Conservation (phyloP, 2,329 filamentous ascomycete species). For the Emergomyces africanus region DNA sequence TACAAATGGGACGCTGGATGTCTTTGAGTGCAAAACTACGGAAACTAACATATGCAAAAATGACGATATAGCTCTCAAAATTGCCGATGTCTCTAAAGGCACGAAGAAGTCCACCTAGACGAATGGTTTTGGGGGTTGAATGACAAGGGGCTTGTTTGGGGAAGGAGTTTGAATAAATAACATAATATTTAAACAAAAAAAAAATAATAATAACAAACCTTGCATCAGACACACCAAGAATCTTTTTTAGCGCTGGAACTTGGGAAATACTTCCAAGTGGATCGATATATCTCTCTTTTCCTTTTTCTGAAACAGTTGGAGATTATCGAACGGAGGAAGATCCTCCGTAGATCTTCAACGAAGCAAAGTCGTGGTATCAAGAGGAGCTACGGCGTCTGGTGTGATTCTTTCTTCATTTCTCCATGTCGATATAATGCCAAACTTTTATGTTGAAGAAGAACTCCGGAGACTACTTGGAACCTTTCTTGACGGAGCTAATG, state of each 20-base stretch:
- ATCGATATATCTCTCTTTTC: neutral
- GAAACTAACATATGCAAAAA: neutral
- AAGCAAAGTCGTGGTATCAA: neutral
- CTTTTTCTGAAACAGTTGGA: too few species aligned
- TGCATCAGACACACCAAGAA: neutral
- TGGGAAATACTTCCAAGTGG: neutral
- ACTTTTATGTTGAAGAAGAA: neutral
- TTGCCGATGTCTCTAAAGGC: slow-evolving; percentile 33
- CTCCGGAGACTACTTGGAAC: neutral
- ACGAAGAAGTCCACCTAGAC: slow-evolving; percentile 28
- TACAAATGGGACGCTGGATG: neutral
- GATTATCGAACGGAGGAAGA: too few species aligned
- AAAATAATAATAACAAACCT: neutral
- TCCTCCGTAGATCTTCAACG: neutral
- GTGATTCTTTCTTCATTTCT: neutral
- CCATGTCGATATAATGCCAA: neutral
- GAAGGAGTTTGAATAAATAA: neutral
- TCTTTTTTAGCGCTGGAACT: neutral
- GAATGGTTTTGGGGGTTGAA: neutral
- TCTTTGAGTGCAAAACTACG: neutral
- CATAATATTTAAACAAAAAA: neutral
- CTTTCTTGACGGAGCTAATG: neutral
- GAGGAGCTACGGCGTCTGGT: neutral
- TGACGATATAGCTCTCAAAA: slow-evolving; percentile 27
- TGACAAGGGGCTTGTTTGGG: neutral